Conservation (phyloP, 345 rosid species). For the Eucalyptus camaldulensis region DNA sequence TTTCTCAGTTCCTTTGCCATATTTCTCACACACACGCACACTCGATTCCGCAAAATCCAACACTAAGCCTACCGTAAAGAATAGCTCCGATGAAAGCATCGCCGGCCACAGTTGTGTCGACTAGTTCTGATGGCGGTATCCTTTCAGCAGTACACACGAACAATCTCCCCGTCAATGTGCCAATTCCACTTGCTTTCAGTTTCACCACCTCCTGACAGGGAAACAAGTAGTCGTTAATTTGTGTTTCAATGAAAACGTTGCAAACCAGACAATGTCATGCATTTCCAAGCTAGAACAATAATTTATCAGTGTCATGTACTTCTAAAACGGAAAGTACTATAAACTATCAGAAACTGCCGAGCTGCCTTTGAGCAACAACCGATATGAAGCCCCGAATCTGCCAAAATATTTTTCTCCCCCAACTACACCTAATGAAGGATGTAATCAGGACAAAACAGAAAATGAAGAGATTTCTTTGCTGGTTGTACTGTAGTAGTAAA, state of each 20-base stretch:
- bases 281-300: neutral
- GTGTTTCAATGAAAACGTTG: neutral
- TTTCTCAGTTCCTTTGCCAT: no score
- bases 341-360: neutral
- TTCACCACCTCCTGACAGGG: conserved; percentile 18
- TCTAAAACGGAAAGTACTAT: neutral
- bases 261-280: neutral
- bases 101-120: conserved; percentile 80
- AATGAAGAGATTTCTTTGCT: neutral
- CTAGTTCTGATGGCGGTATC: conserved; percentile 56
- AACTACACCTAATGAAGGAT: neutral
- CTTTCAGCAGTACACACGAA: conserved; percentile 60
- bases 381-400: neutral
- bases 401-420: neutral
- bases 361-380: neutral
- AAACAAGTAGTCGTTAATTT: neutral
- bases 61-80: conserved; percentile 37
- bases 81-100: conserved; percentile 86
- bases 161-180: conserved; percentile 51
- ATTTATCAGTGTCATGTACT: neutral
- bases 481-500: neutral
- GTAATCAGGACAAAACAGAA: neutral
- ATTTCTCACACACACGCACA: no score
- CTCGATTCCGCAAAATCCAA: no score
- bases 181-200: conserved; percentile 38